Base-by-base conservation (phyloP, 2,329 filamentous ascomycete species). In the Aspergillus brunneoviolaceus region DNA sequence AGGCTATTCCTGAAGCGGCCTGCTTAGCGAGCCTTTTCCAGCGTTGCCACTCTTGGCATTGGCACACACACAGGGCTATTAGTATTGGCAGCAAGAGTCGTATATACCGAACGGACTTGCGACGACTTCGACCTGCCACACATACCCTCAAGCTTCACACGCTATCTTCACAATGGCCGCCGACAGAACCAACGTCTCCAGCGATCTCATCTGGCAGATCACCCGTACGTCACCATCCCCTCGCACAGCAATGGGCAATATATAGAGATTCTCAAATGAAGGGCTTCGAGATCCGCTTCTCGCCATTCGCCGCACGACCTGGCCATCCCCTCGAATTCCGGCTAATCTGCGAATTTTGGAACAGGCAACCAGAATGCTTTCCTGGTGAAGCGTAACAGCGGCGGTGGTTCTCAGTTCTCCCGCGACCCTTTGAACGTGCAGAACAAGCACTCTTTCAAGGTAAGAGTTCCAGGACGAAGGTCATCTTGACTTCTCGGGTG, bases 201-300 rank as follows among this genome's bases (percentile, higher is more conserved):
- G 88, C 77, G 93, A 97, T 83, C 86, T 97, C 74, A 83, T 96
- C 85, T 98, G 94, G 94, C 89, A 94, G 87, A 83, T 96, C 80
- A 88, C 89, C 85, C 91, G 93, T 97, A 88, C 81, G 92, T 92
- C 67, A 45, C 52, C 42, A 27, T 63, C 62, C 53, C 14, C 63
- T 54, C n/a, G 39, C n/a, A 45, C 16, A 45, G 16, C 5, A 16
- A 48, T 54, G 57, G 49, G 25, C 51, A 52, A 55, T 48, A 9
- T 7, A 49, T 33, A 42, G 19, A 21, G 25, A 42, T 42, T 33
- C 19, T 51, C 14, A 7, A 47, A 19, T 14, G 33, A 39, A 21
- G 21, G 9, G 11, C 5, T 3, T 9, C 16, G 10, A 49, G 39
- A 39, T 50, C 35, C 48, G 51, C 29, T 45, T 47, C 51, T 56